A percentile compares a stretch with the other conserved stretches of the same genome.
Conservation (phyloP, 495 filamentous ascomycete species). For the Endocarpon pusillum region DNA sequence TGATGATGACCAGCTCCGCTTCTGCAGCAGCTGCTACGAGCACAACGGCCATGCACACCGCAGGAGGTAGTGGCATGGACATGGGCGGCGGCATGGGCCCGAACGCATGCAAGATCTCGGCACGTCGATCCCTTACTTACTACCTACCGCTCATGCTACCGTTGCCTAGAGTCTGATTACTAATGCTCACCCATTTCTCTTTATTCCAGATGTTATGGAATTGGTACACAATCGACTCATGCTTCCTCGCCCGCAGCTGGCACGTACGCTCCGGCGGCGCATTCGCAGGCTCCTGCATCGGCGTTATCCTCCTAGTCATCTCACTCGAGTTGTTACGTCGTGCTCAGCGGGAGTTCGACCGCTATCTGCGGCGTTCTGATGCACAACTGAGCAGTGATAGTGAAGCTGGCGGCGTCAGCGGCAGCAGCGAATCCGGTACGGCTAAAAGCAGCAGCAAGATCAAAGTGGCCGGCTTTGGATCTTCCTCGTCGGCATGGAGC, state of each 20-base stretch:
- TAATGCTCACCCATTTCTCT: too few relatives aligned
- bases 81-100: constrained; percentile 12
- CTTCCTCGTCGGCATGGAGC: neutral
- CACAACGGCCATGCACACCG: constrained; percentile 3
- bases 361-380: constrained; percentile 24
- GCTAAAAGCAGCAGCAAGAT: too few relatives aligned
- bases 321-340: constrained; percentile 47
- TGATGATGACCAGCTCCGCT: constrained; percentile 2
- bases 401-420: constrained; percentile 9
- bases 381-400: constrained; percentile 6
- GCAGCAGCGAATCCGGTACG: neutral
- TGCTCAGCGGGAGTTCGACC: constrained; percentile 40
- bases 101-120: constrained; percentile 26
- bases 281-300: constrained; percentile 58
- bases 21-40: constrained; percentile 4
- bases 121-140: constrained; percentile 9
- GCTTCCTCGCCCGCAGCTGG: constrained; percentile 49
- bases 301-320: constrained; percentile 44
- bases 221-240: constrained; percentile 52
- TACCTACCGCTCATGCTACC: constrained; percentile 1
- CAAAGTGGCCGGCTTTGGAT: too few relatives aligned
- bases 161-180: too few relatives aligned
- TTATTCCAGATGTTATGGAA: constrained; percentile 57
- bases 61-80: constrained; percentile 8
- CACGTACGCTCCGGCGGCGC: constrained; percentile 40